Base-by-base conservation (phyloP, 1,284 basidiomycete species). In the Cystobasidium sp. region DNA sequence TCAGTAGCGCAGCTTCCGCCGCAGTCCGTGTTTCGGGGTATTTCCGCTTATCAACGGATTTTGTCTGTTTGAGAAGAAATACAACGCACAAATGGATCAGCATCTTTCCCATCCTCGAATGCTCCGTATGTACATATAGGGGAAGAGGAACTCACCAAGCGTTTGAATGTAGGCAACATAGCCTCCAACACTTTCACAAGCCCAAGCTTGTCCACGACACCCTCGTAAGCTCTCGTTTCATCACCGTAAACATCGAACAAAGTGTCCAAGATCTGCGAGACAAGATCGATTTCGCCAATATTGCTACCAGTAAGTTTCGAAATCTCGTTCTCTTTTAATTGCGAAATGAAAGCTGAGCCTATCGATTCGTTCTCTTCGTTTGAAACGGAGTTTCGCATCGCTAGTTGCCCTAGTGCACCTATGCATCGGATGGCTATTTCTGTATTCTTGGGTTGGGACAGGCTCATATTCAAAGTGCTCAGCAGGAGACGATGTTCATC, bases 211-310 rank as follows among this genome's bases (percentile, higher is more conserved):
- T 88, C 86, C 84, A 97, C 98, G 12, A 84, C 85, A 73, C 87
- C 79, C 82, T 99, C 95, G 82, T 92, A 97, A 0, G 89, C 86
- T 63, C 88, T 83, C 9, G 84, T 86, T 82, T 99, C 97, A 83
- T 99, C 96, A 1, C 94, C 93, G 82, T 92, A 99, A 64, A 96
- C 91, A 82, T 98, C 96, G 77, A 98, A 93, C 62, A 98, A 82
- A 37, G 91, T 92, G 47, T 96, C 94, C 43, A 90, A 84, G 0
- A 89, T 88, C 78, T 96, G 93, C 20, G 97, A 85, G 71, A 91
- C 85, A 0, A 90, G 86, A 80, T 97, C 94, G 1, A 88, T 86
- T 58, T 85, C 86, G 0, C 55, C 69, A 41, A 37, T 24, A 24
- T 49, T 66, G 52, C 51, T 52, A 12, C 56, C 16, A 14, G 80